Evolutionary conservation across 2,329 filamentous ascomycete genomes (phyloP).

Genomic region (Phialocephala subalpina): DNA sequence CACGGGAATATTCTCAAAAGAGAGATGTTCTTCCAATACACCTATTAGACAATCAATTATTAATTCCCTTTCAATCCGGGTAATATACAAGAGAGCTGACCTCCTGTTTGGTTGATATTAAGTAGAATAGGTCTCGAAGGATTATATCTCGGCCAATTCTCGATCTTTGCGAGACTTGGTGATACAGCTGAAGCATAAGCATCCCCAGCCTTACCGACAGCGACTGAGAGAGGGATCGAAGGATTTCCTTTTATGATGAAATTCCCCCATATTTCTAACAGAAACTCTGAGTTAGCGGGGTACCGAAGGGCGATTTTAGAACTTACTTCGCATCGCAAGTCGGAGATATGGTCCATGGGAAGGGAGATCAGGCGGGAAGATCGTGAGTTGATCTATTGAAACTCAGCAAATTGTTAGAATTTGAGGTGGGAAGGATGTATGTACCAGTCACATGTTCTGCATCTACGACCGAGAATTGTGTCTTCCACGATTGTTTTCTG

Average conservation of each 20-base stretch:
- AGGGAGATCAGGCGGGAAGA: constrained; percentile 13
- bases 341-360: constrained; percentile 39
- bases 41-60: too few relatives aligned
- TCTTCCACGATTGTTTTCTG: not conserved
- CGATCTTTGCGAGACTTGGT: not conserved
- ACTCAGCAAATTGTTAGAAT: constrained; percentile 17
- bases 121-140: too few relatives aligned
- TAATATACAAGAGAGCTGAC: too few relatives aligned
- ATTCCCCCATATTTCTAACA: constrained; percentile 19
- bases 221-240: not conserved
- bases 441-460: too few relatives aligned
- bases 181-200: constrained; percentile 54
- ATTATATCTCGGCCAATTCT: too few relatives aligned
- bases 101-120: constrained; percentile 6
- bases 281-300: not conserved
- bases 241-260: constrained; percentile 20
- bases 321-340: constrained; percentile 2
- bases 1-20: not conserved
- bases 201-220: constrained; percentile 54
- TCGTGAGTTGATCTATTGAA: constrained; percentile 32
- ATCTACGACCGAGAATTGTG: too few relatives aligned
- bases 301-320: not conserved
- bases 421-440: too few relatives aligned
- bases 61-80: too few relatives aligned
- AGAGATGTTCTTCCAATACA: not conserved